These are phyloP conservation scores for Picea mariana DNA, from an alignment of 83 land plant species.

Conservation along the genomic window DNA sequence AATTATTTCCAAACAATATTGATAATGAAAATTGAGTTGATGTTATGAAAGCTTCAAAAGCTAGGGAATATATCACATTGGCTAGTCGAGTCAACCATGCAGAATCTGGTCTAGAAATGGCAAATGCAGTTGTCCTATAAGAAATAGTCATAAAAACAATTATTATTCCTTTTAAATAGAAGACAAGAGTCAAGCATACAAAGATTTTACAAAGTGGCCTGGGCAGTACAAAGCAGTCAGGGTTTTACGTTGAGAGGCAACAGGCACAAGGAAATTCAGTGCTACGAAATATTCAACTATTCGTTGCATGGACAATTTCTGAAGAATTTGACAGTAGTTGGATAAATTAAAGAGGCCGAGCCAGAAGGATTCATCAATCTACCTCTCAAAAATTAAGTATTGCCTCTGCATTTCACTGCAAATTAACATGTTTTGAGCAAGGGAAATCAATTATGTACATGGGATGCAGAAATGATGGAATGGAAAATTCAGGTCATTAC, in stretches of 20 bases:
- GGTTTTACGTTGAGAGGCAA: too few relatives aligned
- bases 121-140: too few relatives aligned
- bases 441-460: conserved; percentile 8
- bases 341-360: conserved; percentile 10
- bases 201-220: too few relatives aligned
- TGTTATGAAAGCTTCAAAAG: conserved; percentile 23
- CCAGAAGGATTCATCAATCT: background rate
- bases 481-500: background rate
- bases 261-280: background rate
- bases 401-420: background rate
- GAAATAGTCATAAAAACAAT: too few relatives aligned
- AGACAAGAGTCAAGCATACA: too few relatives aligned
- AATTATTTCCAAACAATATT: conserved; percentile 5
- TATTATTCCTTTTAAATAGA: too few relatives aligned
- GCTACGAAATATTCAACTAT: conserved; percentile 1
- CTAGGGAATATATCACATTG: background rate
- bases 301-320: background rate
- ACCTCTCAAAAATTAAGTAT: background rate
- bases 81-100: conserved; percentile 9
- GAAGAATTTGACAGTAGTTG: background rate
- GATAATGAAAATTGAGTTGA: conserved; percentile 20
- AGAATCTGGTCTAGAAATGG: too few relatives aligned
- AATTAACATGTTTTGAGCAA: too few relatives aligned
- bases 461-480: background rate
- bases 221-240: too few relatives aligned